Conservation (phyloP, 2,329 filamentous ascomycete species). For the Sporothrix euskadiensis region DNA sequence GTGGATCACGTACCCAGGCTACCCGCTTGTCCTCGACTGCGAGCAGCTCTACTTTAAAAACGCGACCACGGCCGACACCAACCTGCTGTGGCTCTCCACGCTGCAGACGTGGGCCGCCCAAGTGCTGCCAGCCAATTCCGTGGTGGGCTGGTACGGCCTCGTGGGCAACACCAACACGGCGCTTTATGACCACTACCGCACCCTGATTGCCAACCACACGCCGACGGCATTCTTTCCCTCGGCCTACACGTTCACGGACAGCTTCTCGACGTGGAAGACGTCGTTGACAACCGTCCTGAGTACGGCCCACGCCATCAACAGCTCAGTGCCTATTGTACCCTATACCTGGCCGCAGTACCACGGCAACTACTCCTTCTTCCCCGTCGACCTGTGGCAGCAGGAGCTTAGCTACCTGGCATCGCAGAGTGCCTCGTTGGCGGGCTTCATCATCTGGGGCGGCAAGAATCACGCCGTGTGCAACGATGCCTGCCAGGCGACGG, state of each 20-base stretch:
- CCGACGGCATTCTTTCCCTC: slow-evolving; percentile 27
- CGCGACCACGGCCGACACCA: slow-evolving; percentile 15
- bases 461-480: slow-evolving; percentile 29
- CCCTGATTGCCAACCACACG: slow-evolving; percentile 29
- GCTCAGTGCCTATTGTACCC: slow-evolving; percentile 22
- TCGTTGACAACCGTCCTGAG: background rate
- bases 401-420: slow-evolving; percentile 18
- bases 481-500: slow-evolving; percentile 27
- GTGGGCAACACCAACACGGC: slow-evolving; percentile 26
- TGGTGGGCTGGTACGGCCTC: slow-evolving; percentile 28
- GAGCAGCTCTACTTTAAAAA: slow-evolving; percentile 27
- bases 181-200: slow-evolving; percentile 25
- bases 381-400: slow-evolving; percentile 23
- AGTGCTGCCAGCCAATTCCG: slow-evolving; percentile 16
- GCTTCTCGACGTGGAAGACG: slow-evolving; percentile 22
- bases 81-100: slow-evolving; percentile 16
- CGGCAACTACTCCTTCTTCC: slow-evolving; percentile 28
- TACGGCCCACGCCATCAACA: slow-evolving; percentile 19
- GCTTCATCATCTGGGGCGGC: slow-evolving; percentile 28
- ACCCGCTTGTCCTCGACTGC: slow-evolving; percentile 29
- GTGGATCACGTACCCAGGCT: slow-evolving; percentile 27
- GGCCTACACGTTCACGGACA: slow-evolving; percentile 26
- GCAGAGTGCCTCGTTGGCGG: background rate
- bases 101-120: slow-evolving; percentile 28
- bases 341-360: slow-evolving; percentile 30